Percentiles rank a stretch among this genome's conserved stretches.
Evolutionary conservation across 768 basidiomycete genomes (phyloP).

Genomic region (Phylloporus sp.): DNA sequence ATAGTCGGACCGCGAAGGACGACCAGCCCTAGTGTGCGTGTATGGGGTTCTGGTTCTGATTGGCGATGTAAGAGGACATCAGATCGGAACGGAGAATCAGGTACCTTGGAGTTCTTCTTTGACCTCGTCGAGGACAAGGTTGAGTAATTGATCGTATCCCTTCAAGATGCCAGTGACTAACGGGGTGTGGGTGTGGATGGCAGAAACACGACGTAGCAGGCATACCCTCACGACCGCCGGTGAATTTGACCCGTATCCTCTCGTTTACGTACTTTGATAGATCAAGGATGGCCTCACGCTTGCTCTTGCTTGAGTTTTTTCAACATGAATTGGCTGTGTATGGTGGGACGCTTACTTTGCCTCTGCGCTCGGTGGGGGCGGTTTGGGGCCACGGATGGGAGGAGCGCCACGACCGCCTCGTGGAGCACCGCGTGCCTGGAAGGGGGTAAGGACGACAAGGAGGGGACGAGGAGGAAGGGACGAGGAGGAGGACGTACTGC

Average conservation of each 20-base stretch:
- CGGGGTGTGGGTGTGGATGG: background rate
- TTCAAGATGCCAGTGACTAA: conserved; percentile 89
- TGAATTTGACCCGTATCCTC: conserved; percentile 92
- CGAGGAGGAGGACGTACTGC: conserved; percentile 19
- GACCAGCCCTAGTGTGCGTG: conserved; percentile 71
- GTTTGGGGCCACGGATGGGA: conserved; percentile 21
- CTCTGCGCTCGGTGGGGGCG: conserved; percentile 14
- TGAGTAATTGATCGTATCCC: conserved; percentile 93
- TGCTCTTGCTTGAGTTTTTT: conserved; percentile 37
- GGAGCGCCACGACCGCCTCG: conserved; percentile 44
- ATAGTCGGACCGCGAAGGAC: conserved; percentile 94
- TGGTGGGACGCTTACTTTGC: conserved; percentile 23
- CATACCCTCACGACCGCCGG: conserved; percentile 92
- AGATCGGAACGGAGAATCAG: conserved; percentile 17
- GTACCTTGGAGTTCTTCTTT: conserved; percentile 74
- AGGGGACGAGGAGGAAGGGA: too few relatives aligned
- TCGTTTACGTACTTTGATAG: conserved; percentile 92
- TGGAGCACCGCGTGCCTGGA: conserved; percentile 55
- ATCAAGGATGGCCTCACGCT: conserved; percentile 92
- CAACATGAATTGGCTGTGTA: conserved; percentile 19
- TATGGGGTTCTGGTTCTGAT: conserved; percentile 59
- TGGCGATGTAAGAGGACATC: conserved; percentile 2
- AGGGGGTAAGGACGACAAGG: too few relatives aligned
- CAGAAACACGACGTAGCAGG: background rate
- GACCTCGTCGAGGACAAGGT: conserved; percentile 95